Conservation (phyloP, 1,139 yeast species). For the Geotrichum klebahnii region DNA sequence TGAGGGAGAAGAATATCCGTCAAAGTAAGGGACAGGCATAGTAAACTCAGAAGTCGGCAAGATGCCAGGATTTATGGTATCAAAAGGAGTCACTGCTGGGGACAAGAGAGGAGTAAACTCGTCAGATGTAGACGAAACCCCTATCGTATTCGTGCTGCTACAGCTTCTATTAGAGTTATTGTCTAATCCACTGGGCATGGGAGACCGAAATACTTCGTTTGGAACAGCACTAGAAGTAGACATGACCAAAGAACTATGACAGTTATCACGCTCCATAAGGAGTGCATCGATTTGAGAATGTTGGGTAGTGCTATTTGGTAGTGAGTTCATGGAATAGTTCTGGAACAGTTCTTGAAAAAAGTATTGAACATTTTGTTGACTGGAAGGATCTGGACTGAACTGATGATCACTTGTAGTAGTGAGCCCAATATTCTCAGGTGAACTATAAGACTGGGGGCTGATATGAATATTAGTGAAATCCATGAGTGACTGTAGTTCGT, state of each 20-base stretch:
- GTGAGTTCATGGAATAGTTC: conserved; percentile 8
- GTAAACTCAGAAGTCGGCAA: conserved; percentile 30
- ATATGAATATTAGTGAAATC: not conserved
- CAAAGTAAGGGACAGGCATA: conserved; percentile 40
- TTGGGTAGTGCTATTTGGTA: not conserved
- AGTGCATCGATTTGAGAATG: conserved; percentile 15
- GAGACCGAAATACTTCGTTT: conserved; percentile 30
- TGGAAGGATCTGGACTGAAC: not conserved
- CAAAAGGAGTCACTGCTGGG: conserved; percentile 69
- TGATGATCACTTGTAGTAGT: not conserved
- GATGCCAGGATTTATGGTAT: conserved; percentile 33
- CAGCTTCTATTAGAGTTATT: not conserved
- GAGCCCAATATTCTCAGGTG: too few relatives aligned
- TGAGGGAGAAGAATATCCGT: conserved; percentile 64
- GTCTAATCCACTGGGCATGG: conserved; percentile 22
- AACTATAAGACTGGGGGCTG: too few relatives aligned
- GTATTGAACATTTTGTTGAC: not conserved
- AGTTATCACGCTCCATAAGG: conserved; percentile 3
- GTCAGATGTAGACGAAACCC: conserved; percentile 22
- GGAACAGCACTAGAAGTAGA: conserved; percentile 8
- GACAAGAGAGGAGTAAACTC: conserved; percentile 68
- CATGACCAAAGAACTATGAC: not conserved
- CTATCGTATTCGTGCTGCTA: not conserved
- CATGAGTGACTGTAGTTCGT: too few relatives aligned
- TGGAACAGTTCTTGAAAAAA: conserved; percentile 14